Conservation (phyloP, 2,329 filamentous ascomycete genomes). For the Coccinonectria pachysandricola region DNA sequence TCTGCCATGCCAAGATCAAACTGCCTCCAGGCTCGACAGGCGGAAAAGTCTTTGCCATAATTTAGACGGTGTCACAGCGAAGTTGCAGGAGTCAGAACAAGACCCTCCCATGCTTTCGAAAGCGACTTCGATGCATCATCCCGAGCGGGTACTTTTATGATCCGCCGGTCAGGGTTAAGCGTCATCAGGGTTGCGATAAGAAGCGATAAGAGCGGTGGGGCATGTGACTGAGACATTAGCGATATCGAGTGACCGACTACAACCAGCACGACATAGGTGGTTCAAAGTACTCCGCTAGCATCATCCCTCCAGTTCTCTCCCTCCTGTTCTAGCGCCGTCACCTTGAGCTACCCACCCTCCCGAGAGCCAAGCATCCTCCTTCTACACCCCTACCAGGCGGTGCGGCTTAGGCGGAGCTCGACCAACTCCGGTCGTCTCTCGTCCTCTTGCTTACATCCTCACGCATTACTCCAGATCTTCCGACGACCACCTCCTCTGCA, state of each 20-base stretch:
- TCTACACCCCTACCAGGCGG: conserved; percentile 5
- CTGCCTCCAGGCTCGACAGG: conserved; percentile 83
- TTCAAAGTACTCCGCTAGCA: no score
- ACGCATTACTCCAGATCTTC: background rate
- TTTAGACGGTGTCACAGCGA: conserved; percentile 3
- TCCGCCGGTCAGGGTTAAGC: no score
- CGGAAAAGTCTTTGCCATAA: conserved; percentile 49
- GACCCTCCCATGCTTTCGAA: no score
- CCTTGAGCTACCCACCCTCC: conserved; percentile 1
- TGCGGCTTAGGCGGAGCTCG: conserved; percentile 25
- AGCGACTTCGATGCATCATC: no score
- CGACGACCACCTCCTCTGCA: background rate
- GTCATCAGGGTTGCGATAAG: conserved; percentile 10
- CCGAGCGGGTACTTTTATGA: no score
- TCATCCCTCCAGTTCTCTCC: no score
- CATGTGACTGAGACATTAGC: no score
- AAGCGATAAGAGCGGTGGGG: background rate
- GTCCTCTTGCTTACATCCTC: conserved; percentile 7
- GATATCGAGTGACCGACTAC: no score
- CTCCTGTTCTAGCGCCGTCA: background rate
- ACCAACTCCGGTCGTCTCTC: conserved; percentile 25
- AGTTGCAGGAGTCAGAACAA: conserved; percentile 5
- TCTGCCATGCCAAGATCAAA: conserved; percentile 91
- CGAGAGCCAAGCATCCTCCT: conserved; percentile 1
- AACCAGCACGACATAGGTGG: no score